Conservation (phyloP, 176 grass and related monocot genomes). For the Aegilops longissima region DNA sequence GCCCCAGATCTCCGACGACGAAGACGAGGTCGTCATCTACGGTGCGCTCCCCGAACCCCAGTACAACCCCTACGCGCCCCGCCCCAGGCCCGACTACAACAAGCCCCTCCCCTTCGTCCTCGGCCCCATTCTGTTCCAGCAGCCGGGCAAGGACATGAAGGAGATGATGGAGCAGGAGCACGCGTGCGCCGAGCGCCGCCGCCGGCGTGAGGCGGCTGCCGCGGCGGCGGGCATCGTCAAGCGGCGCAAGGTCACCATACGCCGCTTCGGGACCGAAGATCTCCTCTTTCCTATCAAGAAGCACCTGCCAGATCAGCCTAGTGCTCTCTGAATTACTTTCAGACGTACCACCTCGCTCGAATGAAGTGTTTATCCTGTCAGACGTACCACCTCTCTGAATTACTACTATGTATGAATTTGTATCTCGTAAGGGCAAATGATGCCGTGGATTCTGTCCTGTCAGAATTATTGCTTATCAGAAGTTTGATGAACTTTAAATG, state of each 20-base stretch:
- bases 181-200: not conserved
- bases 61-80: not conserved
- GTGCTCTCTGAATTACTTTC: no score
- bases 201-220: not conserved
- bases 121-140: no score
- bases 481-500: no score
- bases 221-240: not conserved
- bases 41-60: not conserved
- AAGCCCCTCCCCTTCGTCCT: not conserved
- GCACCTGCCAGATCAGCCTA: no score
- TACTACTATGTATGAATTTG: not conserved
- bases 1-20: not conserved
- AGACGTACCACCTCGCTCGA: no score
- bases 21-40: not conserved
- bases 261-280: no score
- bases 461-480: no score
- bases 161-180: not conserved
- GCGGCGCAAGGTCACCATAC: not conserved
- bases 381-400: no score
- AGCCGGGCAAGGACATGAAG: no score
- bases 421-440: not conserved
- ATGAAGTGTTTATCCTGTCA: no score
- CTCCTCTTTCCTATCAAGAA: no score
- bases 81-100: not conserved
- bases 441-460: not conserved